Evolutionary conservation across 1,139 yeast species (phyloP).

Genomic region (Magnusiomyces sp.): DNA sequence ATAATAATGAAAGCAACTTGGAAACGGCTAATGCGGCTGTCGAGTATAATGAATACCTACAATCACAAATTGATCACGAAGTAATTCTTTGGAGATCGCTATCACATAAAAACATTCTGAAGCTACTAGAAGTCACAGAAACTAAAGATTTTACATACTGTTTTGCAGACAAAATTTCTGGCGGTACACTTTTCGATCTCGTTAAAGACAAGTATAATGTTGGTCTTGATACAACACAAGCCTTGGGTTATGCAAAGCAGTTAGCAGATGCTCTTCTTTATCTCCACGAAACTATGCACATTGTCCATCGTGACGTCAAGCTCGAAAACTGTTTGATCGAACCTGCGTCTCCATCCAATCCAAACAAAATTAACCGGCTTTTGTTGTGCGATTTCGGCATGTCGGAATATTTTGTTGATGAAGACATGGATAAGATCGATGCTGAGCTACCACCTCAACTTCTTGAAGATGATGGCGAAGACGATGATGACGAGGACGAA

Average conservation of each 20-base stretch:
- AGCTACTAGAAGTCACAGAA: conserved; percentile 53
- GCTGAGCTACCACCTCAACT: no score
- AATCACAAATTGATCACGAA: conserved; percentile 52
- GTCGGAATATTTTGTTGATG: conserved; percentile 39
- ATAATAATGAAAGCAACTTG: conserved; percentile 28
- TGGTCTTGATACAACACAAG: conserved; percentile 17
- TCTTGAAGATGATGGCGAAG: not conserved
- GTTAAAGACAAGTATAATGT: conserved; percentile 41
- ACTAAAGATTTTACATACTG: conserved; percentile 61
- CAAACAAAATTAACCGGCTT: conserved; percentile 15
- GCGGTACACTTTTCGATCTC: conserved; percentile 76
- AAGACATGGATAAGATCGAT: not conserved
- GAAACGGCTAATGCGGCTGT: conserved; percentile 24
- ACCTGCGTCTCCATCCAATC: conserved; percentile 30
- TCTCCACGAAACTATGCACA: conserved; percentile 55
- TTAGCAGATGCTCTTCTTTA: conserved; percentile 56
- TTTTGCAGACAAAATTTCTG: conserved; percentile 59
- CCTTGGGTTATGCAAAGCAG: conserved; percentile 40
- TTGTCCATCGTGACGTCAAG: conserved; percentile 86
- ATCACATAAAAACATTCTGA: conserved; percentile 56
- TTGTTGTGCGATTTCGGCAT: conserved; percentile 83
- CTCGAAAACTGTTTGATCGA: conserved; percentile 68
- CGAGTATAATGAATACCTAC: conserved; percentile 1
- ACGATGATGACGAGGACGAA: not conserved
- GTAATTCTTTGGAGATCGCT: conserved; percentile 65